Evolutionary conservation across 1,284 basidiomycete species (phyloP).

Genomic region (Ceraceosorus guamensis): DNA sequence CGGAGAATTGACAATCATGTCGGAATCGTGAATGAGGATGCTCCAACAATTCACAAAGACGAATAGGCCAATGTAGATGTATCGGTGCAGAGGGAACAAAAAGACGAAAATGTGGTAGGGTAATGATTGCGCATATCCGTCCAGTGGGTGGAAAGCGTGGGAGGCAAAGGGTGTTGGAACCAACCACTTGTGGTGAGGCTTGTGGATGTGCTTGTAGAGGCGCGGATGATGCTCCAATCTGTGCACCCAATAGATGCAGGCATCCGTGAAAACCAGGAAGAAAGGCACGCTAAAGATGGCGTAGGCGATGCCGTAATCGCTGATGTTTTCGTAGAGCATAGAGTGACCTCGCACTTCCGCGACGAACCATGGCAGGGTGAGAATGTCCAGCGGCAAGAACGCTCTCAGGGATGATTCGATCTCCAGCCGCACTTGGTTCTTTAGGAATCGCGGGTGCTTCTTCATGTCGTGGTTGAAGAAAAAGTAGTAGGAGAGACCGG

Average conservation of each 20-base stretch:
- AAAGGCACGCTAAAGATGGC: slow-evolving; percentile 43
- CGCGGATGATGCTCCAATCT: slow-evolving; percentile 78
- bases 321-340: slow-evolving; percentile 68
- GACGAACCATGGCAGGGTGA: slow-evolving; percentile 90
- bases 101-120: slow-evolving; percentile 92
- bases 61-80: slow-evolving; percentile 41
- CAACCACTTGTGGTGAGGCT: slow-evolving; percentile 97
- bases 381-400: slow-evolving; percentile 60
- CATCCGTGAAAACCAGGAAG: slow-evolving; percentile 86
- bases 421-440: slow-evolving; percentile 71
- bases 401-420: slow-evolving; percentile 69
- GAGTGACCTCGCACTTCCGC: slow-evolving; percentile 83
- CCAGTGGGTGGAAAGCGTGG: slow-evolving; percentile 92
- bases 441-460: slow-evolving; percentile 85
- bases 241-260: slow-evolving; percentile 88
- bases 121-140: slow-evolving; percentile 86
- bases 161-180: slow-evolving; percentile 94
- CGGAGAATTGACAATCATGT: slow-evolving; percentile 91
- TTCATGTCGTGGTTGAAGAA: slow-evolving; percentile 96
- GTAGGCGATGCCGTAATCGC: slow-evolving; percentile 49
- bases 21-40: slow-evolving; percentile 82
- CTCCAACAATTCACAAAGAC: slow-evolving; percentile 48
- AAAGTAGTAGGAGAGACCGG: slow-evolving; percentile 65
- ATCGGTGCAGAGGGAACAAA: slow-evolving; percentile 74
- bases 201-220: slow-evolving; percentile 84